Conservation (phyloP, 805 yeast genomes). For the Pichia phayaonensis region DNA sequence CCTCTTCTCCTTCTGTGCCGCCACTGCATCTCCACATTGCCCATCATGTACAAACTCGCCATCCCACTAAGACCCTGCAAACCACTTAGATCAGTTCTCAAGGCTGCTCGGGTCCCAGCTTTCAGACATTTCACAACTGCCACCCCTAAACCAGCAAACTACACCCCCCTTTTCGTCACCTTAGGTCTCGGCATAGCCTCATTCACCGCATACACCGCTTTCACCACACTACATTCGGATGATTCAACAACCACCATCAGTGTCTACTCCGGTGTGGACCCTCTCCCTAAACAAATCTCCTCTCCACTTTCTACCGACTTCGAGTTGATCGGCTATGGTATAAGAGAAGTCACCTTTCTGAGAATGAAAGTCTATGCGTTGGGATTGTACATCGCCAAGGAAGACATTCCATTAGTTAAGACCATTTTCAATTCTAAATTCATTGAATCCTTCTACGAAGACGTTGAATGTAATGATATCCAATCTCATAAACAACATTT, state of each 20-base stretch:
- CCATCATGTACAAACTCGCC: too few relatives aligned
- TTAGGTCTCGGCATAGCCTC: not conserved
- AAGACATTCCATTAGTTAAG: conserved; percentile 40
- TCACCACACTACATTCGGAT: not conserved
- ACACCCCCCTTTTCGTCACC: not conserved
- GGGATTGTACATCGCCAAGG: conserved; percentile 68
- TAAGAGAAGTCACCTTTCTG: conserved; percentile 75
- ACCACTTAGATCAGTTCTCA: not conserved
- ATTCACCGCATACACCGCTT: not conserved
- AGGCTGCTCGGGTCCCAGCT: too few relatives aligned
- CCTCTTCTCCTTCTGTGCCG: too few relatives aligned
- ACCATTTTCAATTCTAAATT: conserved; percentile 37
- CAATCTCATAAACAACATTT: conserved; percentile 34
- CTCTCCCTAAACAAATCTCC: conserved; percentile 21
- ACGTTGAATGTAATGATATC: conserved; percentile 3
- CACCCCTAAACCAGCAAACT: not conserved
- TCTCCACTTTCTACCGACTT: conserved; percentile 27
- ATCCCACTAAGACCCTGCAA: too few relatives aligned
- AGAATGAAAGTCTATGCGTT: conserved; percentile 79
- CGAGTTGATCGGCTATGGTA: conserved; percentile 69
- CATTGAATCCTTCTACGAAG: conserved; percentile 27
- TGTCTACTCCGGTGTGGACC: conserved; percentile 23
- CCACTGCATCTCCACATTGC: too few relatives aligned
- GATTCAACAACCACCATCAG: not conserved
- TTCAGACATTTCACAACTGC: not conserved